These are phyloP conservation scores for Xylaria flabelliformis DNA, from an alignment of 495 filamentous ascomycete species.

Conservation along the genomic window DNA sequence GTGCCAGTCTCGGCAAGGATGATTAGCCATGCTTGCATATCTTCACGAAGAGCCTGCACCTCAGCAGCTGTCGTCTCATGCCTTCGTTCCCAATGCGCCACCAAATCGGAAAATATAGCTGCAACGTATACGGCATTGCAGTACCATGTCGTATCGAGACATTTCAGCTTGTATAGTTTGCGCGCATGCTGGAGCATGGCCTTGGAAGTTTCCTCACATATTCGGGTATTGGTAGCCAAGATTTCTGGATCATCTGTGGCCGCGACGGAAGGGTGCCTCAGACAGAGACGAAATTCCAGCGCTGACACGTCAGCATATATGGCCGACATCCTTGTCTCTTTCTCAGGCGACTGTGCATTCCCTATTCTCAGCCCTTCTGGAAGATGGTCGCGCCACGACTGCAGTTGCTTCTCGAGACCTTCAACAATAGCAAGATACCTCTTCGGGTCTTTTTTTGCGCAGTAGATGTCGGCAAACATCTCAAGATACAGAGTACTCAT, in stretches of 20 bases:
- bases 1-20: slow-evolving; percentile 70
- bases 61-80: slow-evolving; percentile 61
- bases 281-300: slow-evolving; percentile 55
- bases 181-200: slow-evolving; percentile 66
- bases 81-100: slow-evolving; percentile 70
- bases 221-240: slow-evolving; percentile 67
- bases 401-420: slow-evolving; percentile 65
- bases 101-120: slow-evolving; percentile 74
- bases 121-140: slow-evolving; percentile 72
- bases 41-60: slow-evolving; percentile 60
- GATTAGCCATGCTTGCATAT: slow-evolving; percentile 73
- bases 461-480: slow-evolving; percentile 74
- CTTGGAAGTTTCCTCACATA: slow-evolving; percentile 70
- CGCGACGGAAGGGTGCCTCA: slow-evolving; percentile 77
- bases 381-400: slow-evolving; percentile 61
- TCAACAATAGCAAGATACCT: slow-evolving; percentile 67
- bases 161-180: slow-evolving; percentile 64
- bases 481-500: slow-evolving; percentile 68
- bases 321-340: slow-evolving; percentile 59
- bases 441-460: slow-evolving; percentile 61
- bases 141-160: slow-evolving; percentile 85
- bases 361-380: slow-evolving; percentile 58
- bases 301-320: slow-evolving; percentile 55
- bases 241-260: slow-evolving; percentile 64
- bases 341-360: slow-evolving; percentile 50